Base-by-base conservation (phyloP, 1,284 basidiomycete genomes). In the Trichosporon coremiiforme region DNA sequence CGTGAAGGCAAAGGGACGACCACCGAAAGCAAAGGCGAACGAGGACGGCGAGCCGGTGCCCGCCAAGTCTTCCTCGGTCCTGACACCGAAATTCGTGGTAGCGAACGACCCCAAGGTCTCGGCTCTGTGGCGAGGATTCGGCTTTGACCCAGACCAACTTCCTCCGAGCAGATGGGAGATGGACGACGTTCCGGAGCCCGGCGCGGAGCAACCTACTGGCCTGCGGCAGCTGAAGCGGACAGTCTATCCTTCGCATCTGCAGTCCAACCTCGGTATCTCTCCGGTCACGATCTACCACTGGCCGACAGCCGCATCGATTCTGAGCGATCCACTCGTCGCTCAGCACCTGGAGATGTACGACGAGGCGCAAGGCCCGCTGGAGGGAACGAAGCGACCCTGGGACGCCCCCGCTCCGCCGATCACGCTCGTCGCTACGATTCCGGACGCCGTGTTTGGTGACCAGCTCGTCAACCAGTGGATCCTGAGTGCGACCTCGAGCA, bases 391-490 rank as follows among this genome's bases (percentile, higher is more conserved):
- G 33, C 71, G 78, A 29, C 72, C 73, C 0, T 83, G 79, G 79
- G 45, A 66, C 1, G 80, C 73, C 9, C 66, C 62, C 2, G 47
- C 75, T 10, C 89, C 92, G 1, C 85, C 87, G 36, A 86, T 95
- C 25, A 90, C 89, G 66, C 89, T 92, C 72, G 87, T 94, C 67
- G 87, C 88, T 12, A 90, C 91, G 73, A 83, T 94, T 22, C 88
- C 89, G 0, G 85, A 88, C 20, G 88, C 84, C 41, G 84, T 90
- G n/a, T 80, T 86, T 25, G 92, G 92, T 17, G 93, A 95, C 79
- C 92, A 94, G 78, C 86, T 95, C 33, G 81, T 92, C 13, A 86
- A 90, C 12, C 94, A 95, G 77, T 83, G 93, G 64, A 84, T 92
- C 66, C 69, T 71, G 20, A 76, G 74, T 60, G 75, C 70, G 8